Percentiles rank a stretch among this genome's conserved stretches.
Evolutionary conservation across 371 early-diverging fungal species (phyloP).

Genomic region (Rhizopus arrhizus): DNA sequence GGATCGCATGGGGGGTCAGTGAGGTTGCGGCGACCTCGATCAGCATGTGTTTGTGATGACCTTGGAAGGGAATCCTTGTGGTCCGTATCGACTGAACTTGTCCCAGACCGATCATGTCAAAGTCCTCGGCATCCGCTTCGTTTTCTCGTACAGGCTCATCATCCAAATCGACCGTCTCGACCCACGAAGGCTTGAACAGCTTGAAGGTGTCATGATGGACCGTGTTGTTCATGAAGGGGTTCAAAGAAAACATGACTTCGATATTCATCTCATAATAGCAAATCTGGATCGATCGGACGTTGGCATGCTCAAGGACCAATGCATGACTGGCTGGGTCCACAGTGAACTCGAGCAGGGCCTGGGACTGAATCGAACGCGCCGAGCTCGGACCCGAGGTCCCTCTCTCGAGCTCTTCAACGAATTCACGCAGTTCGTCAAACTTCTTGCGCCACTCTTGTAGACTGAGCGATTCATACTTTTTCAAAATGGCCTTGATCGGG

Average conservation of each 20-base stretch:
- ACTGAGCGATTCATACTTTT: constrained; percentile 47
- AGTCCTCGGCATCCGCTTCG: constrained; percentile 21
- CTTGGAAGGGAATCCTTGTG: constrained; percentile 11
- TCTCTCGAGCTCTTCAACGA: constrained; percentile 47
- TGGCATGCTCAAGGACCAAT: constrained; percentile 34
- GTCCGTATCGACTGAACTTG: constrained; percentile 15
- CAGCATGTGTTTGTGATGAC: constrained; percentile 31
- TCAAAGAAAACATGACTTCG: constrained; percentile 64
- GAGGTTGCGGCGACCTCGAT: constrained; percentile 29
- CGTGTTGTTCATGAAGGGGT: constrained; percentile 39
- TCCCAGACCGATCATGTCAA: constrained; percentile 41
- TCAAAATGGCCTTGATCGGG: constrained; percentile 32
- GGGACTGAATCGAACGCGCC: constrained; percentile 21
- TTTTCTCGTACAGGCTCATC: background rate
- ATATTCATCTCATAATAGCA: constrained; percentile 61
- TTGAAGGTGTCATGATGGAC: constrained; percentile 22
- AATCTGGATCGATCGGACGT: constrained; percentile 42
- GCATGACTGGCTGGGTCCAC: constrained; percentile 16
- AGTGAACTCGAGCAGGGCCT: constrained; percentile 37
- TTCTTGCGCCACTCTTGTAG: constrained; percentile 49
- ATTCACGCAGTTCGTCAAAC: constrained; percentile 47
- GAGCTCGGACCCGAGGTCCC: background rate
- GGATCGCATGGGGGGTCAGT: background rate
- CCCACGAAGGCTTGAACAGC: constrained; percentile 38
- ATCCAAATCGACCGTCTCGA: constrained; percentile 11